A percentile compares a stretch with the other conserved stretches of the same genome.
phyloP scores from a whole-genome alignment of 495 filamentous ascomycete genomes.

The Xylaria scruposa region DNA sequence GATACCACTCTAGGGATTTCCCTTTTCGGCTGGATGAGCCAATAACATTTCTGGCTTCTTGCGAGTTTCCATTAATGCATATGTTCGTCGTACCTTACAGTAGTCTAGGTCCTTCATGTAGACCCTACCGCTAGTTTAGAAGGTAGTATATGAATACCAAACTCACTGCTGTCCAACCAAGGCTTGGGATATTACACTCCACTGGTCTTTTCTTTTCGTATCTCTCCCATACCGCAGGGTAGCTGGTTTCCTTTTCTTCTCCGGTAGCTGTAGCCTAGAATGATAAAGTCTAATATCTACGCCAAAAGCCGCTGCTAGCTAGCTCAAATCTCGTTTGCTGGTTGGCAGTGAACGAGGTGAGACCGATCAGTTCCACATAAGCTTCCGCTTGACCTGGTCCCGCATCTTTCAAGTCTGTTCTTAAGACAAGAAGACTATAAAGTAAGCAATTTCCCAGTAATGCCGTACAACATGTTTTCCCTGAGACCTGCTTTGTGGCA shows the following conservation, averaged over 20 bases:
- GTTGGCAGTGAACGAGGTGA: background rate
- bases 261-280: background rate
- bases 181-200: background rate
- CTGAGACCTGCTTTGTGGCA: background rate
- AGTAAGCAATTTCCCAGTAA: background rate
- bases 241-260: background rate
- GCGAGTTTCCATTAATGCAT: background rate
- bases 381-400: no score
- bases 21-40: slow-evolving; percentile 24
- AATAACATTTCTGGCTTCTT: slow-evolving; percentile 13
- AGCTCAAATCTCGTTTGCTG: background rate
- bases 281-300: background rate
- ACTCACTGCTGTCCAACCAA: background rate
- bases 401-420: background rate
- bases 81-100: background rate
- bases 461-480: no score
- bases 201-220: background rate
- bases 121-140: background rate
- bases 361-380: background rate
- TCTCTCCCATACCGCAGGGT: background rate
- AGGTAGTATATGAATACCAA: background rate
- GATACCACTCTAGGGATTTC: slow-evolving; percentile 18
- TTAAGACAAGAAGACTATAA: background rate
- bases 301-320: background rate
- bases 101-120: background rate